These are phyloP conservation scores for Coemansia sp. DNA, from an alignment of 192 early-diverging fungal species.

Conservation along the genomic window DNA sequence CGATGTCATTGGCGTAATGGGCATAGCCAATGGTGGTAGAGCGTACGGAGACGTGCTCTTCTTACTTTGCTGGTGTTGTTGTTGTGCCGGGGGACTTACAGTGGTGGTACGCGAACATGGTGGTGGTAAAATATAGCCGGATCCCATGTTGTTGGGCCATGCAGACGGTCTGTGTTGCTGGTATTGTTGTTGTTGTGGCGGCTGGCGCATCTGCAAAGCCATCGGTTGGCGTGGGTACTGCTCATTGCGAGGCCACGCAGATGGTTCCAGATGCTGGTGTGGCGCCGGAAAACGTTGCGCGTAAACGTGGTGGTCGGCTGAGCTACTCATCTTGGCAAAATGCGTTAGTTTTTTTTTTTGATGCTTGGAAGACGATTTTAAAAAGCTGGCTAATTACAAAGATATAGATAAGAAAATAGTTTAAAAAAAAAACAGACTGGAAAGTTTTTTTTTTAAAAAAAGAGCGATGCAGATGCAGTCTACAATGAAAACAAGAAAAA, in stretches of 20 bases:
- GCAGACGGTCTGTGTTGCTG: not conserved
- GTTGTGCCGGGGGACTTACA: not conserved
- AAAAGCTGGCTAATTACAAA: too few relatives aligned
- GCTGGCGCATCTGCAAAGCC: not conserved
- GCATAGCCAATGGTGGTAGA: not conserved
- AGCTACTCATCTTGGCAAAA: too few relatives aligned
- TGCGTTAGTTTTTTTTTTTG: too few relatives aligned
- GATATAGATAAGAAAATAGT: too few relatives aligned
- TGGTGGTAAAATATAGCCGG: not conserved
- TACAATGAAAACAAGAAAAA: not conserved
- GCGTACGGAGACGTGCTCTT: not conserved
- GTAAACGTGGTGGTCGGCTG: not conserved
- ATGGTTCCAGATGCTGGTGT: slow-evolving; percentile 1
- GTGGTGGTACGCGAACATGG: not conserved
- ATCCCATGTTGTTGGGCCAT: too few relatives aligned
- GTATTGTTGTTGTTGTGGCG: not conserved
- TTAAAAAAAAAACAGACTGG: too few relatives aligned
- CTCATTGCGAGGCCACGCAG: not conserved
- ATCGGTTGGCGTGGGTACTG: not conserved
- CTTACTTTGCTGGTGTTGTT: not conserved
- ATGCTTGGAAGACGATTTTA: too few relatives aligned
- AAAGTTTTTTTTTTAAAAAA: not conserved
- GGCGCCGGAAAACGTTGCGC: not conserved
- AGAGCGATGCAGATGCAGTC: slow-evolving; percentile 2
- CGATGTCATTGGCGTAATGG: slow-evolving; percentile 6